Conservation (phyloP, 495 filamentous ascomycete species). For the Neurospora sp. region DNA sequence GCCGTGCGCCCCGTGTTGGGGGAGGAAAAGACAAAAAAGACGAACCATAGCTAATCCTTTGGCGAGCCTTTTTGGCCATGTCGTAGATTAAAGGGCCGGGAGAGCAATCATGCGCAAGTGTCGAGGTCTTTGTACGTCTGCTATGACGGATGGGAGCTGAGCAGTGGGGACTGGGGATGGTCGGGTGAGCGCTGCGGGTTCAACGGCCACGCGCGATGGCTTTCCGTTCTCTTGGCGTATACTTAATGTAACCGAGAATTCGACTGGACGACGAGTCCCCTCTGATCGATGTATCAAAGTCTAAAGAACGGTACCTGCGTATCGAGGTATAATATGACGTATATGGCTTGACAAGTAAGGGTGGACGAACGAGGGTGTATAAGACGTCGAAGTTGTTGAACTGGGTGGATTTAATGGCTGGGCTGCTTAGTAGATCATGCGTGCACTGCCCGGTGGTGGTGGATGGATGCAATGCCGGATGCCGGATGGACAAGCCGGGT, state of each 20-base stretch:
- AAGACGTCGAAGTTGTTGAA: background rate
- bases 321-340: background rate
- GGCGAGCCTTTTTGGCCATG: slow-evolving; percentile 55
- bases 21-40: slow-evolving; percentile 5
- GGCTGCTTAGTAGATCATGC: background rate
- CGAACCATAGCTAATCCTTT: slow-evolving; percentile 58
- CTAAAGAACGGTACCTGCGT: background rate
- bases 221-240: background rate
- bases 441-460: background rate
- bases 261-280: background rate
- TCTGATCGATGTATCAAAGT: background rate
- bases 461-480: background rate
- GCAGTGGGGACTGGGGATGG: background rate
- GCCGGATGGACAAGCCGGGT: background rate
- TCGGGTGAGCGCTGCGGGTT: background rate
- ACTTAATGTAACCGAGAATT: background rate
- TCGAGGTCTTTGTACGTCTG: background rate
- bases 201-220: background rate
- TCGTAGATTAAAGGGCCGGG: slow-evolving; percentile 11
- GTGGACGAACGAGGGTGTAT: background rate
- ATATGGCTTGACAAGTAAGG: background rate
- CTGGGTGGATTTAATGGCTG: background rate
- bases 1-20: background rate
- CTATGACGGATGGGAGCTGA: background rate
- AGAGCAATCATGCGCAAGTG: slow-evolving; percentile 5